Evolutionary conservation across 2,329 filamentous ascomycete genomes (phyloP).

Genomic region (Akanthomyces lecanii): DNA sequence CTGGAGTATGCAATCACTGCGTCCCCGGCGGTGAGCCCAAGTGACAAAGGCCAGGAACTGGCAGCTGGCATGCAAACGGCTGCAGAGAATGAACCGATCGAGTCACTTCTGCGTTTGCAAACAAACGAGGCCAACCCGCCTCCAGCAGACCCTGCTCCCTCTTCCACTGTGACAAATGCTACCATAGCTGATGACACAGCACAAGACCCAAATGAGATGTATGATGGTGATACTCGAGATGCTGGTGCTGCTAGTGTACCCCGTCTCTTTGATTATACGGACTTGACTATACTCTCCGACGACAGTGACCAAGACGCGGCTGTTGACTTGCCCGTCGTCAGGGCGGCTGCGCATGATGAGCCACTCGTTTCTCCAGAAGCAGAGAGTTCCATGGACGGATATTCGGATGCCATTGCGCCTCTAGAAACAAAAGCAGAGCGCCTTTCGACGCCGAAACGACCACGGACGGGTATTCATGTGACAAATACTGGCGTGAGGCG

Average conservation of each 20-base stretch:
- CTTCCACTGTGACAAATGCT: not conserved
- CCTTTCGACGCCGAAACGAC: not conserved
- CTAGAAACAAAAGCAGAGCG: not conserved
- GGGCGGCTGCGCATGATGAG: not conserved
- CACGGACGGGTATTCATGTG: not conserved
- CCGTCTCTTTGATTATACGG: not conserved
- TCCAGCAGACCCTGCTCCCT: not conserved
- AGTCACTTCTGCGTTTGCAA: conserved; percentile 4
- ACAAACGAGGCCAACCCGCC: not conserved
- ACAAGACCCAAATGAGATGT: not conserved
- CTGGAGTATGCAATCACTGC: not conserved
- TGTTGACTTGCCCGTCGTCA: not conserved
- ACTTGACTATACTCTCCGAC: not conserved
- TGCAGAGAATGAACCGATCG: not conserved
- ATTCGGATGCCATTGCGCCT: not conserved
- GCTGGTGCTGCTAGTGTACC: not conserved
- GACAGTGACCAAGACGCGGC: not conserved
- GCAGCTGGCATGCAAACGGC: not conserved
- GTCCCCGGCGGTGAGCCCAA: not conserved
- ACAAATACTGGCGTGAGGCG: not conserved
- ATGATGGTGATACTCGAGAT: too few species aligned
- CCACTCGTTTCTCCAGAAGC: not conserved
- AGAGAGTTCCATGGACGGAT: not conserved
- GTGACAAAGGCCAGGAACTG: not conserved
- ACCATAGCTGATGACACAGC: not conserved